Evolutionary conservation across 495 filamentous ascomycete genomes (phyloP).

Genomic region (Physcia stellaris): DNA sequence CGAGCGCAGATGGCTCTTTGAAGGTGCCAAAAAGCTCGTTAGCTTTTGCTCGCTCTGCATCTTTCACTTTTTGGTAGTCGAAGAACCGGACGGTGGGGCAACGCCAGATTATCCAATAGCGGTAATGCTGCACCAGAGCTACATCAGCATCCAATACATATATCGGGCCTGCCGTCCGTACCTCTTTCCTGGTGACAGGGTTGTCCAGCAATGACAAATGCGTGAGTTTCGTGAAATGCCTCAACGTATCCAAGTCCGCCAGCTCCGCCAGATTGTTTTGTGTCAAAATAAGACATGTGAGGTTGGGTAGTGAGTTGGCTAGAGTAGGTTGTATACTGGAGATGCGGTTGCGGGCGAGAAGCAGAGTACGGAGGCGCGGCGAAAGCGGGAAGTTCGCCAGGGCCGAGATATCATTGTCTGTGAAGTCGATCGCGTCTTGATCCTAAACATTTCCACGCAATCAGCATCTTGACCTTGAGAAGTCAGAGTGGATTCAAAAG

Average conservation of each 20-base stretch:
- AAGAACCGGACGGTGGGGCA: constrained; percentile 77
- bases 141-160: not conserved
- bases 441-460: constrained; percentile 40
- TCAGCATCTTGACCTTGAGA: no score
- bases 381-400: constrained; percentile 91
- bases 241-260: constrained; percentile 76
- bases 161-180: constrained; percentile 27
- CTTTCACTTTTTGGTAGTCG: constrained; percentile 84
- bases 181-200: constrained; percentile 84
- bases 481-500: constrained; percentile 6
- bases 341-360: constrained; percentile 82
- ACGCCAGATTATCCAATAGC: constrained; percentile 81
- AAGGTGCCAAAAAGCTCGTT: constrained; percentile 68
- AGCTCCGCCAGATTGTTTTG: constrained; percentile 64
- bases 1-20: constrained; percentile 64
- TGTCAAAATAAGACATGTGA: constrained; percentile 66
- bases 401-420: constrained; percentile 88
- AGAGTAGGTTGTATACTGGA: constrained; percentile 62
- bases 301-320: constrained; percentile 57
- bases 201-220: constrained; percentile 78
- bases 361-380: constrained; percentile 70
- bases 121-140: constrained; percentile 55
- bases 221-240: constrained; percentile 51
- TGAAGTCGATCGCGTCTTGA: constrained; percentile 94
- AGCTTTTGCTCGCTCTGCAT: constrained; percentile 63